Percentiles rank a stretch among this genome's conserved stretches.
Conservation (phyloP, 305 asterid genomes). For the Solanum hybrid region DNA sequence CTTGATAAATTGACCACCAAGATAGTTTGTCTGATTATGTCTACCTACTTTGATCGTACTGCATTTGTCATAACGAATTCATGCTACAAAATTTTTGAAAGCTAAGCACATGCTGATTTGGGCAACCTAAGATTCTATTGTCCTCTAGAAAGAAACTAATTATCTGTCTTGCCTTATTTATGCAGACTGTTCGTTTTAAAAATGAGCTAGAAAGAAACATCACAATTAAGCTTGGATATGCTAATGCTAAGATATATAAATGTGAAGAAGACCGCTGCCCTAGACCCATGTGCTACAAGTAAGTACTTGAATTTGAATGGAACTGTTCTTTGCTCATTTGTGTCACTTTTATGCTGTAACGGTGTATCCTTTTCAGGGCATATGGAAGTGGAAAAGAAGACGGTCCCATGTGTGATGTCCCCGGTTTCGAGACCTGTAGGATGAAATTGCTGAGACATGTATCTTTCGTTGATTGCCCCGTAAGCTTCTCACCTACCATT, state of each 20-base stretch:
- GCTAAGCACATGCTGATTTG: background rate
- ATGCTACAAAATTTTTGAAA: background rate
- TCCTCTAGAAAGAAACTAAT: background rate
- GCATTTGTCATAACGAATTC: background rate
- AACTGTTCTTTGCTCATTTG: slow-evolving; percentile 2
- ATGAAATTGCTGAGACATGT: slow-evolving; percentile 94
- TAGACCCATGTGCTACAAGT: slow-evolving; percentile 95
- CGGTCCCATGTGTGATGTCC: slow-evolving; percentile 90
- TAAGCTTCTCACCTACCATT: slow-evolving; percentile 24
- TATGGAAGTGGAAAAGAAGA: slow-evolving; percentile 98
- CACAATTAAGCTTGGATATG: slow-evolving; percentile 97
- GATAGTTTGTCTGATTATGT: background rate
- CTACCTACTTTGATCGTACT: background rate
- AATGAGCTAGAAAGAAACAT: slow-evolving; percentile 95
- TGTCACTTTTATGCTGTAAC: background rate
- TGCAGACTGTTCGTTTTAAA: slow-evolving; percentile 93
- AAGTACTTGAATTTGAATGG: slow-evolving; percentile 20
- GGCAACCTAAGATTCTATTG: background rate
- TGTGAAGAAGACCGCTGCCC: slow-evolving; percentile 91
- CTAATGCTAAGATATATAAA: slow-evolving; percentile 93
- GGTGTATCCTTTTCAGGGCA: slow-evolving; percentile 45
- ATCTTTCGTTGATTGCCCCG: slow-evolving; percentile 97
- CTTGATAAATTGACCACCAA: background rate
- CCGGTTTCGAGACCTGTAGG: slow-evolving; percentile 79
- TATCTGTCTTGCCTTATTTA: background rate